Evolutionary conservation across 208 protist species (phyloP).

Genomic region (Herpetomonas muscarum): DNA sequence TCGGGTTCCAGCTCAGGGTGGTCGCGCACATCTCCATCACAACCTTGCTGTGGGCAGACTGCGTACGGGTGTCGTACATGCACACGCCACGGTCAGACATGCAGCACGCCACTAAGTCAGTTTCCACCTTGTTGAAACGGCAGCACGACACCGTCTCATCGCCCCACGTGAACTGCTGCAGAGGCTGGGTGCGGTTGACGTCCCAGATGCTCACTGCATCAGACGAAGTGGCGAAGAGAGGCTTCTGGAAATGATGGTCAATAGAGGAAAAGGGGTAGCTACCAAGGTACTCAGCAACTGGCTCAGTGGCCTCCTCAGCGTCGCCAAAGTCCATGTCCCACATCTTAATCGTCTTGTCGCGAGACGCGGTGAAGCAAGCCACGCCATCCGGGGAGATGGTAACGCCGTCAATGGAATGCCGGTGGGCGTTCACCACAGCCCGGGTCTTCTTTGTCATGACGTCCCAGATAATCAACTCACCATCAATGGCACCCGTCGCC

Average conservation of each 20-base stretch:
- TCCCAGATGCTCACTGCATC: conserved; percentile 91
- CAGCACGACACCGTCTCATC: conserved; percentile 88
- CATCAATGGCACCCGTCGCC: conserved; percentile 84
- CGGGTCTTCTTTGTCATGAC: conserved; percentile 69
- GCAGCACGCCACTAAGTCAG: conserved; percentile 86
- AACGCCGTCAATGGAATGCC: conserved; percentile 93
- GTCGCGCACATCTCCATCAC: conserved; percentile 93
- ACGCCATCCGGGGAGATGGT: conserved; percentile 87
- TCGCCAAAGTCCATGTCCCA: conserved; percentile 89
- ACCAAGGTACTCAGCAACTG: conserved; percentile 88
- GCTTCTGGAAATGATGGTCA: conserved; percentile 90
- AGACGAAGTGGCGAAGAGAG: conserved; percentile 92
- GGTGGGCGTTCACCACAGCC: conserved; percentile 85
- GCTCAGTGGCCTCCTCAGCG: conserved; percentile 35
- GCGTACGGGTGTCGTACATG: conserved; percentile 93
- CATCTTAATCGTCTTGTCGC: conserved; percentile 96
- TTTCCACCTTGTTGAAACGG: conserved; percentile 94
- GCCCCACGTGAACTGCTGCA: conserved; percentile 94
- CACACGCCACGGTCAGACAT: conserved; percentile 92
- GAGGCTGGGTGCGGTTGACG: conserved; percentile 89
- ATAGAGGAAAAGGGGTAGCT: conserved; percentile 91
- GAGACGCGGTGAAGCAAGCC: conserved; percentile 88
- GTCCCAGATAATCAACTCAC: conserved; percentile 89
- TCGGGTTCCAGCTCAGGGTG: conserved; percentile 95
- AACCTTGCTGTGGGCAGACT: conserved; percentile 91